Evolutionary conservation across 108 stramenopile genomes (phyloP).

Genomic region (Fistulifera solaris): DNA sequence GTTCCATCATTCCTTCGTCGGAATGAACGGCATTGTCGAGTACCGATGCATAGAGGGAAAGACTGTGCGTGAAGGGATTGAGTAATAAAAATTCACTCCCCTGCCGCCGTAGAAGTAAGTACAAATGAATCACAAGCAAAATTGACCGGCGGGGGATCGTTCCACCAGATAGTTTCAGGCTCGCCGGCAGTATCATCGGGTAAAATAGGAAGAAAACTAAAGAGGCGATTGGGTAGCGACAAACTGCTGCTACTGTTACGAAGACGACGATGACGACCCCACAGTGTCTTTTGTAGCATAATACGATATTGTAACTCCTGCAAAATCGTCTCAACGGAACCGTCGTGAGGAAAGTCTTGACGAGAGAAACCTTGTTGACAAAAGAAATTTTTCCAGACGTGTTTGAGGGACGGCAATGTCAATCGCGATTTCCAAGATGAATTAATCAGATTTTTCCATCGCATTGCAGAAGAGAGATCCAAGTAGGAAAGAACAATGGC

Average conservation of each 20-base stretch:
- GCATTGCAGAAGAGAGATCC: background rate
- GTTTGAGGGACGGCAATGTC: background rate
- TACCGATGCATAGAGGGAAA: constrained; percentile 10
- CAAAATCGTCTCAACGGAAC: background rate
- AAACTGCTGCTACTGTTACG: constrained; percentile 8
- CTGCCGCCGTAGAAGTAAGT: constrained; percentile 24
- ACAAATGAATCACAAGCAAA: constrained; percentile 45
- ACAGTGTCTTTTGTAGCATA: background rate
- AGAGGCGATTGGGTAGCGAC: constrained; percentile 30
- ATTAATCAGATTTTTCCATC: background rate
- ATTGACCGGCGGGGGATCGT: constrained; percentile 48
- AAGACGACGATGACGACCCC: background rate
- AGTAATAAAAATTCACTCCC: constrained; percentile 35
- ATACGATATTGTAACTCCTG: background rate
- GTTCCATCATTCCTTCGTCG: constrained; percentile 25
- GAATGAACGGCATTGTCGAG: constrained; percentile 17
- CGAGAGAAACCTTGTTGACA: background rate
- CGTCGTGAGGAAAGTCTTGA: background rate
- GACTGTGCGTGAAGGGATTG: constrained; percentile 39
- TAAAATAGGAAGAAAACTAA: constrained; percentile 43
- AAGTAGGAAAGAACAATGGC: constrained; percentile 1
- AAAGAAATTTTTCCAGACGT: background rate
- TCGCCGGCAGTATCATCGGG: constrained; percentile 14
- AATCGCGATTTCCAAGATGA: no score
- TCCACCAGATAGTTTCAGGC: background rate